These are phyloP conservation scores for Globisporangium alternatum DNA, from an alignment of 352 stramenopile species.

Conservation along the genomic window DNA sequence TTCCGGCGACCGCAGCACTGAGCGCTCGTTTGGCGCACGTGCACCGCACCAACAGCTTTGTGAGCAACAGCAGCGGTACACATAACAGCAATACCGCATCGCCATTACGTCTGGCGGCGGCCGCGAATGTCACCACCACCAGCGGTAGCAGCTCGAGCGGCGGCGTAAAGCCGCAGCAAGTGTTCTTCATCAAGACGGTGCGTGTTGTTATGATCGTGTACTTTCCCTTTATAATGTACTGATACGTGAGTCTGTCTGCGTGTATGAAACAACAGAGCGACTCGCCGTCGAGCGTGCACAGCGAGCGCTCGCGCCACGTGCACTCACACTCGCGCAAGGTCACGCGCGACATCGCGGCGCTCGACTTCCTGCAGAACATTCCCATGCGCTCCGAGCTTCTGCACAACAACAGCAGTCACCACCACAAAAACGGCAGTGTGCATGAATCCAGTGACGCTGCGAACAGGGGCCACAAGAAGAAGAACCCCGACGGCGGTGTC, in stretches of 20 bases:
- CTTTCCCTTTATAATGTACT: neutral
- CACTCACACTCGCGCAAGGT: constrained; percentile 62
- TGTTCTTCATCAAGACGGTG: constrained; percentile 40
- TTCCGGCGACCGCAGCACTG: neutral
- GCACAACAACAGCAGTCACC: neutral
- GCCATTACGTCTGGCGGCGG: constrained; percentile 10
- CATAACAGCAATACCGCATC: neutral
- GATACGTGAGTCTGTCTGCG: neutral
- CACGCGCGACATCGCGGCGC: constrained; percentile 81
- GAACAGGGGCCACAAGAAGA: constrained; percentile 3
- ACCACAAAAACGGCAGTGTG: neutral
- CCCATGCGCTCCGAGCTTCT: constrained; percentile 68
- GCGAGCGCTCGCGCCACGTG: constrained; percentile 38
- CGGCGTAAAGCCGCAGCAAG: constrained; percentile 15
- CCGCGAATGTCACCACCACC: neutral
- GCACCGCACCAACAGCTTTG: neutral
- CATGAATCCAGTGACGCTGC: neutral
- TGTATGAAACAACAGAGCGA: constrained; percentile 20
- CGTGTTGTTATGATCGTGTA: constrained; percentile 8
- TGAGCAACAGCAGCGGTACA: neutral
- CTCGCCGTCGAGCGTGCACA: constrained; percentile 47
- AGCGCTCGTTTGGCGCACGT: neutral
- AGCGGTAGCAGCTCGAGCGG: neutral
- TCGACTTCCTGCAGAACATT: constrained; percentile 89
- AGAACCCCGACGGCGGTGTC: neutral